Evolutionary conservation across 2,329 filamentous ascomycete species (phyloP), one percentile per base, ranked within the genome.

Genomic region (Diaporthe vaccinii): DNA sequence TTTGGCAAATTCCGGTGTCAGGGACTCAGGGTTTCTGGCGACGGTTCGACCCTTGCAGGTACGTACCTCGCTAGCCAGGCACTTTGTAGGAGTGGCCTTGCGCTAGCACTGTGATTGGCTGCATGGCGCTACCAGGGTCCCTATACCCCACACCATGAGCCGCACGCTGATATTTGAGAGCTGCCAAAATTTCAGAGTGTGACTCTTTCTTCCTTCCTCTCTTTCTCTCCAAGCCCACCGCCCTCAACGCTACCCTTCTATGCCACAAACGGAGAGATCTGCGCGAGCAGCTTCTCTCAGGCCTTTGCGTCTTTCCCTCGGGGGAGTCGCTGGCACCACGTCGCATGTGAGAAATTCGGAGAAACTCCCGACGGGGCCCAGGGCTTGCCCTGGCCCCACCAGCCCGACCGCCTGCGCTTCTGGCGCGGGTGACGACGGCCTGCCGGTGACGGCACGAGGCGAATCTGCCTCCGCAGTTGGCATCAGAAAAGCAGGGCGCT

Each of bases 161-260:
- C 77, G 75, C 78, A 77, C 46, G n/a, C 41, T 39, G 49, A 76
- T 74, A 75, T 76, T 78, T 77, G 34, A 46, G 65, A 71, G 73
- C 75, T 74, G 77, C 76, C 79, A 77, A 76, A 78, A 76, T 74
- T 75, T 69, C 76, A 69, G 15, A 53, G 4, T 4, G 65, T 69
- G 65, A 55, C 65, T 69, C 49, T 69, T 76, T 81, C 78, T 77
- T 78, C 80, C 81, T 80, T 80, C 81, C 82, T 83, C 25, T 82
- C 81, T 85, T 85, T 81, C 82, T 82, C 83, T 84, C 83, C 78
- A 93, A 92, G 91, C 91, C 90, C 92, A 91, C 92, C 93, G 93
- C 92, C 90, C 89, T 91, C 92, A 95, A 94, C 89, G 93, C 93
- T 93, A 93, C 93, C 93, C 95, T 95, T 95, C 93, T 95, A 95